Conservation (phyloP, 176 grass and related monocot genomes). For the Dendrocalamus sinicus region DNA sequence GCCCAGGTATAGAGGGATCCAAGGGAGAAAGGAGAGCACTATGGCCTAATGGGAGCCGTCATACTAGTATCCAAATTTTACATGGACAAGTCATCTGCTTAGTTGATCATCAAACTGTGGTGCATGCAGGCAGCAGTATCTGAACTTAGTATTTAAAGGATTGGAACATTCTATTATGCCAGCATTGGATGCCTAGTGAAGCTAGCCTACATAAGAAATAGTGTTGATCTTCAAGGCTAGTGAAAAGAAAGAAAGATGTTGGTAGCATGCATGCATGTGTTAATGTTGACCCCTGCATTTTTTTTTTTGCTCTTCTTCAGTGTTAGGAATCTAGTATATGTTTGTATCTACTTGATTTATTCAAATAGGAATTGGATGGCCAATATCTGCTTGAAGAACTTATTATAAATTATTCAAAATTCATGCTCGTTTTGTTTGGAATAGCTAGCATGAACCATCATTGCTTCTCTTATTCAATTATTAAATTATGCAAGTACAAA, state of each 20-base stretch:
- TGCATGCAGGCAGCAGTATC: conserved; percentile 46
- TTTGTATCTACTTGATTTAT: conserved; percentile 5
- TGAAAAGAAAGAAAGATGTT: conserved; percentile 1
- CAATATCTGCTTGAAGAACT: background rate
- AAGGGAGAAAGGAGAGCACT: conserved; percentile 40
- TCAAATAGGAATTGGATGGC: background rate
- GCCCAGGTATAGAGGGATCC: conserved; percentile 58
- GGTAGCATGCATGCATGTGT: conserved; percentile 12
- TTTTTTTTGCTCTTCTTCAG: background rate
- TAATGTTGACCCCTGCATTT: background rate
- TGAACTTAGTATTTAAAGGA: conserved; percentile 30
- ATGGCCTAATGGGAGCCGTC: conserved; percentile 47
- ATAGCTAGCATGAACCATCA: conserved; percentile 12
- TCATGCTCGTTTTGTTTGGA: background rate
- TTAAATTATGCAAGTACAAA: conserved; percentile 10
- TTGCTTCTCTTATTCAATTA: background rate
- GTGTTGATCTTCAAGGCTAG: conserved; percentile 24
- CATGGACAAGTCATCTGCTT: conserved; percentile 30
- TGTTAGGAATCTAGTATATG: background rate
- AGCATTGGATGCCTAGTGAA: conserved; percentile 38
- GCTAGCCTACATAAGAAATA: background rate
- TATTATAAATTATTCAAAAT: background rate
- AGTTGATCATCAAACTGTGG: conserved; percentile 49
- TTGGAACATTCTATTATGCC: conserved; percentile 57
- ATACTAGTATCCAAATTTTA: conserved; percentile 35